Percentiles rank a stretch among this genome's conserved stretches.
These are phyloP conservation scores for Neofusicoccum sp. DNA, from an alignment of 2,329 filamentous ascomycete genomes.

Conservation along the genomic window DNA sequence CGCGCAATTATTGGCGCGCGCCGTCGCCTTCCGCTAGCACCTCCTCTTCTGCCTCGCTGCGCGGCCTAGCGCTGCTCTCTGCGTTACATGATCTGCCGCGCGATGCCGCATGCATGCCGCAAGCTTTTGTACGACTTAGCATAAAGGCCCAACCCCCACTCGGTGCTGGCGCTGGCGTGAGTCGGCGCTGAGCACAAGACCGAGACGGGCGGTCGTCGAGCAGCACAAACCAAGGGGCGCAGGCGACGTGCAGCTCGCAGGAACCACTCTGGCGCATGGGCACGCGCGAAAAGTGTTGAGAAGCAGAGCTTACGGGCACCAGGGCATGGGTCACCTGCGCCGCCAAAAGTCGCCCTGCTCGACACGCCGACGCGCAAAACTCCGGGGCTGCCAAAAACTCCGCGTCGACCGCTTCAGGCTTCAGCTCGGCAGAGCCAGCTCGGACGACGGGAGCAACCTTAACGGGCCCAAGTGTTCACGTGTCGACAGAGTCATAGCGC, in stretches of 20 bases:
- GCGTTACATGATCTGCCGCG: neutral
- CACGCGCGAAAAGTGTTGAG: neutral
- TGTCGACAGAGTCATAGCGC: neutral
- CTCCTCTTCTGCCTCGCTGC: neutral
- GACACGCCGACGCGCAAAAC: neutral
- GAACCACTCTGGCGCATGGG: too few species aligned
- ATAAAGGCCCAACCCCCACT: neutral
- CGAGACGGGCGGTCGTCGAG: neutral
- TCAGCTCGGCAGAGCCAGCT: neutral
- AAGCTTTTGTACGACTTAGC: neutral
- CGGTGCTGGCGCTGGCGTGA: too few species aligned
- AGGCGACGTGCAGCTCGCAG: neutral
- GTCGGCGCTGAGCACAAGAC: neutral
- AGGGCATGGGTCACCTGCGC: too few species aligned
- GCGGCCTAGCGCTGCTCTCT: neutral
- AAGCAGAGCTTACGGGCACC: neutral
- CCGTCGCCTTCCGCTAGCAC: neutral
- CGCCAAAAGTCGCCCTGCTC: too few species aligned
- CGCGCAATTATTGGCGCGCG: too few species aligned
- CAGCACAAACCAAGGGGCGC: neutral
- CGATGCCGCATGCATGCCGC: neutral
- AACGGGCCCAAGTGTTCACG: slow-evolving; percentile 1
- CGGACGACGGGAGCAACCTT: slow-evolving; percentile 15
- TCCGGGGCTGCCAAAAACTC: too few species aligned
- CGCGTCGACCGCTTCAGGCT: neutral